Base-by-base conservation (phyloP, 139 green algal species). In the Tetraselmis chui region DNA sequence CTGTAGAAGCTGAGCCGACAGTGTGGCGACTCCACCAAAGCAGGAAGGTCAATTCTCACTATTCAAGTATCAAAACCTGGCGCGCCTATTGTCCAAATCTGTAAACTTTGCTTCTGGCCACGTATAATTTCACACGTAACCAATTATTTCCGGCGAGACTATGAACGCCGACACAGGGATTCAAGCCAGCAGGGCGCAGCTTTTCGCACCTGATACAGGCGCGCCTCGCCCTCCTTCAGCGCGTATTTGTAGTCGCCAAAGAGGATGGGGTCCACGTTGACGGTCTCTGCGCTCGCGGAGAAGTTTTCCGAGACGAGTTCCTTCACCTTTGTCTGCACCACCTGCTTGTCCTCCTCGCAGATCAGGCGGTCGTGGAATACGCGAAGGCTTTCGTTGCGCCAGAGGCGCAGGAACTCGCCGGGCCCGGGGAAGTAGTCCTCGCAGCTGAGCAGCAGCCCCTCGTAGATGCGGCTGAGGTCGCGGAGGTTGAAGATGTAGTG, bases 401-500 rank as follows among this genome's bases (percentile, higher is more conserved):
- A 95, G 32, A 95, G 84, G 25, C 93, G 84, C 23, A 95, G 80
- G 85, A 95, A 92, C 27, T 86, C 59, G 74, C 87, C 82, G 0
- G 83, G 80, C 22, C 76, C 88, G 31, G 77, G 81, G 81, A 93
- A 90, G 75, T 86, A 87, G 81, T 92, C 81, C 18, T 76, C 59
- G 27, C 80, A 86, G 59, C 89, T 85, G 29, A 92, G 85, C 76
- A 92, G 85, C 81, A 96, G 85, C 2, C 93, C 93, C 85, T 95
- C 87, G 82, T 90, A 95, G 31, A 92, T 79, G 31, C 89, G 81
- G 26, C 78, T 88, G 5, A 96, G 85, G 89, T 96, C 93, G 30
- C 93, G 84, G 76, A 96, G 88, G 87, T 96, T 96, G 87, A 96
- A 96, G 77, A 95, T 92, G 91, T 96, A 96, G 81, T 95, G 91